Percentiles rank a stretch among this genome's conserved stretches.
phyloP scores from a whole-genome alignment of 495 filamentous ascomycete species.

The Arthonia radiata region DNA sequence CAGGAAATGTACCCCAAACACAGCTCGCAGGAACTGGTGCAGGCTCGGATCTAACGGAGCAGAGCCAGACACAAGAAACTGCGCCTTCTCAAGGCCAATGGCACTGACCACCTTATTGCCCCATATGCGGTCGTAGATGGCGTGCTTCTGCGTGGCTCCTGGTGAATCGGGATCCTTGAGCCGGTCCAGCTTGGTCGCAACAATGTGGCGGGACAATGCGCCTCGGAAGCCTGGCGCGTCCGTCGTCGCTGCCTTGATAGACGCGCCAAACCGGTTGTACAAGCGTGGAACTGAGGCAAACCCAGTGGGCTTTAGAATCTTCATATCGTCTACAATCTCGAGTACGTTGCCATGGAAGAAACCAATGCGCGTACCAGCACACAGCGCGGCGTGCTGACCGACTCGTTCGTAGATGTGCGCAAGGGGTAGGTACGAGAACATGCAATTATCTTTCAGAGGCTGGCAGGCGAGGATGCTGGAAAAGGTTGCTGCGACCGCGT shows the following conservation, averaged over 20 bases:
- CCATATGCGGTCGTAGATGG: slow-evolving; percentile 82
- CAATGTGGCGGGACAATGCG: slow-evolving; percentile 51
- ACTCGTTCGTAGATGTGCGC: slow-evolving; percentile 87
- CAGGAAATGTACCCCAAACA: slow-evolving; percentile 51
- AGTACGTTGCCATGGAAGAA: slow-evolving; percentile 89
- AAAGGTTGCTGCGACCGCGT: slow-evolving; percentile 49
- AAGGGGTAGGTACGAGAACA: slow-evolving; percentile 73
- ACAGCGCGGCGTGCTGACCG: slow-evolving; percentile 49
- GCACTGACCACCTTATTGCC: slow-evolving; percentile 62
- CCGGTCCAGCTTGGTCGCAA: slow-evolving; percentile 54
- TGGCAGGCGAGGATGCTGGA: slow-evolving; percentile 26
- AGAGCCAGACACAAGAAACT: slow-evolving; percentile 62
- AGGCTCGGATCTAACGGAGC: slow-evolving; percentile 75
- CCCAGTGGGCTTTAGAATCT: slow-evolving; percentile 54
- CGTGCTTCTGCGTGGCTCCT: slow-evolving; percentile 49
- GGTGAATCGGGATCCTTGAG: slow-evolving; percentile 35
- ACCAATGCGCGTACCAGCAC: slow-evolving; percentile 52
- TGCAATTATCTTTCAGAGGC: slow-evolving; percentile 27
- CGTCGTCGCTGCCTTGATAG: slow-evolving; percentile 51
- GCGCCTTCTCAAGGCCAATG: slow-evolving; percentile 51
- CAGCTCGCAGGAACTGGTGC: slow-evolving; percentile 68
- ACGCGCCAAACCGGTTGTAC: slow-evolving; percentile 72
- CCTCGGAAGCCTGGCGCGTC: slow-evolving; percentile 64
- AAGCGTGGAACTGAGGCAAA: slow-evolving; percentile 82
- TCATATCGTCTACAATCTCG: slow-evolving; percentile 74